Base-by-base conservation (phyloP, 352 stramenopile genomes). In the Halophytophthora polymorphica region DNA sequence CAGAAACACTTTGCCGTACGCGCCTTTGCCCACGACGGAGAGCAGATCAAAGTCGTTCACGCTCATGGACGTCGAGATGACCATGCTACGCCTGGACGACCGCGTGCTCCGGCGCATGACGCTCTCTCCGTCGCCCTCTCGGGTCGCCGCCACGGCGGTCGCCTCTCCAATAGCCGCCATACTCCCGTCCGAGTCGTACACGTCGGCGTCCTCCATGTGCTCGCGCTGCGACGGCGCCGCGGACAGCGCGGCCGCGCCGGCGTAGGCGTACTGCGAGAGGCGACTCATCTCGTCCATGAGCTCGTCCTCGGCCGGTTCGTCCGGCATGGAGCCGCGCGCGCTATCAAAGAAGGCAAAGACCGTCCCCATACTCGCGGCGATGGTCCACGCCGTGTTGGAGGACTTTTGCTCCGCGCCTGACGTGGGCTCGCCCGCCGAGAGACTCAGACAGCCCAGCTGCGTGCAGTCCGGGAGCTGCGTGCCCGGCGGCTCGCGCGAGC, bases 31-130 rank as follows among this genome's bases (percentile, higher is more conserved):
- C 17, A 96, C 74, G 18, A 96, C 83, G 35, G 70, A 83, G 2
- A 94, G 59, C 59, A 94, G 49, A 44, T 95, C 83, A 59, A 95
- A 95, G 69, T 95, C 85, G 46, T 85, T 91, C 22, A 93, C 84
- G 29, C 44, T 50, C 44, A 50, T 52, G 19, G 69, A 77, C 45
- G 69, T 86, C 6, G 83, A 91, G 49, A 93, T 90, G 39, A 93
- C 77, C 78, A 90, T 93, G 54, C 76, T 87, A 13, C 78, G 69
- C 22, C 77, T 64, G 28, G 73, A 83, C n/a, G n/a, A n/a, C n/a
- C n/a, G n/a, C n/a, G n/a, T n/a, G 17, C 40, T 78, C 34, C 71
- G 70, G 57, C n/a, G n/a, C n/a, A n/a, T n/a, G n/a, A n/a, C n/a
- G n/a, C n/a, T n/a, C 69, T 62, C 28, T 49, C 57, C 46, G 88